Evolutionary conservation across 225 moss, liverwort and hornwort genomes (phyloP).

Genomic region (Straminergon stramineum): DNA sequence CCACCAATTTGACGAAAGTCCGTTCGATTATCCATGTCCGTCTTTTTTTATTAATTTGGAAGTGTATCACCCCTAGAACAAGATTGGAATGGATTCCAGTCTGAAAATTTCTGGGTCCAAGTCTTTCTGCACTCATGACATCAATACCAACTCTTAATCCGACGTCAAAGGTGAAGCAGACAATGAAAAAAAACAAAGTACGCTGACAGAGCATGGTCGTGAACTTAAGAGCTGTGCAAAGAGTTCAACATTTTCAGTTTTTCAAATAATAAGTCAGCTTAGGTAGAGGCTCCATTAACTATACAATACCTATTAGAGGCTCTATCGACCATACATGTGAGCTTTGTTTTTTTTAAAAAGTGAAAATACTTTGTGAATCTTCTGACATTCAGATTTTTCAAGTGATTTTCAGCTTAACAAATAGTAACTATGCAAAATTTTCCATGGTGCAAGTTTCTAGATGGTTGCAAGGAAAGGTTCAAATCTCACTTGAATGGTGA

Average conservation of each 20-base stretch:
- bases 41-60: neutral
- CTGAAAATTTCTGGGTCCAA: rapidly evolving
- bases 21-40: neutral
- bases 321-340: neutral
- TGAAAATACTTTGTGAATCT: neutral
- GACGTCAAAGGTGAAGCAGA: neutral
- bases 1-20: neutral
- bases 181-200: neutral
- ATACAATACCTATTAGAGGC: neutral
- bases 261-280: neutral
- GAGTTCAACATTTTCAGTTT: neutral
- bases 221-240: neutral
- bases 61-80: neutral
- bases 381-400: neutral
- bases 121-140: neutral
- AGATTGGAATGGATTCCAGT: too few species aligned
- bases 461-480: neutral
- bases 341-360: neutral
- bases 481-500: neutral
- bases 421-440: neutral
- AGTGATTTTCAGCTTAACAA: neutral
- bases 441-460: neutral
- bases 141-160: neutral
- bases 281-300: neutral
- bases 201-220: neutral